Evolutionary conservation across 768 basidiomycete species (phyloP).

Genomic region (Psilocybe subaeruginosa): DNA sequence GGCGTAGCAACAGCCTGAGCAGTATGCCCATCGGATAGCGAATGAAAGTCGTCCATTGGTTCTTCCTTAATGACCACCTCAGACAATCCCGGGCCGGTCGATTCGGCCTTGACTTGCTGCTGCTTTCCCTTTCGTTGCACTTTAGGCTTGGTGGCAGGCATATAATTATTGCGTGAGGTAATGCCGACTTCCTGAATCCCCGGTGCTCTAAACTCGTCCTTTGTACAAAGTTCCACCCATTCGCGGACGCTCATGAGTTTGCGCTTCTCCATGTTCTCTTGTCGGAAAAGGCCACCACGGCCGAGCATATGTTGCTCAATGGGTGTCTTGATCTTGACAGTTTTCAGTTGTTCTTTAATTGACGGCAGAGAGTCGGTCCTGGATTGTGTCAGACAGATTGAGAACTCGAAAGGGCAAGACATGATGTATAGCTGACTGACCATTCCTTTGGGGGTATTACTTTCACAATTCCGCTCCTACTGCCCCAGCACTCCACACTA

Average conservation of each 20-base stretch:
- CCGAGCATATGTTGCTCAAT: constrained; percentile 96
- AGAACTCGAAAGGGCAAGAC: constrained; percentile 8
- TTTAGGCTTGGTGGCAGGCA: constrained; percentile 28
- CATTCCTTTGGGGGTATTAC: constrained; percentile 95
- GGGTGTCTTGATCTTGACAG: constrained; percentile 82
- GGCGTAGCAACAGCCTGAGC: constrained; percentile 32
- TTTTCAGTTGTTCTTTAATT: constrained; percentile 67
- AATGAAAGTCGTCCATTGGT: constrained; percentile 37
- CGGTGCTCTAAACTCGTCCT: constrained; percentile 75
- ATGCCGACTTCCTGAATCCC: constrained; percentile 70
- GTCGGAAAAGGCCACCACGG: constrained; percentile 82
- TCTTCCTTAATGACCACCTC: constrained; percentile 51
- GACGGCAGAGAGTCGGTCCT: constrained; percentile 77
- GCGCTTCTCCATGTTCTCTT: constrained; percentile 90
- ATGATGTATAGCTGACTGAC: constrained; percentile 45
- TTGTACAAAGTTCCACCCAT: constrained; percentile 79
- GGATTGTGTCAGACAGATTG: constrained; percentile 15
- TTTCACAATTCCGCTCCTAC: constrained; percentile 91
- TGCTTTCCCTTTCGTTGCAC: constrained; percentile 44
- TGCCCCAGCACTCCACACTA: constrained; percentile 88
- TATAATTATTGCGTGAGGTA: constrained; percentile 36
- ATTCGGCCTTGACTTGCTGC: constrained; percentile 43
- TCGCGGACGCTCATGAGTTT: constrained; percentile 83
- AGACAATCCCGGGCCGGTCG: constrained; percentile 44
- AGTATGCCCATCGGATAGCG: constrained; percentile 21